phyloP scores from a whole-genome alignment of 2,329 filamentous ascomycete species.

The Trichoderma sp. region DNA sequence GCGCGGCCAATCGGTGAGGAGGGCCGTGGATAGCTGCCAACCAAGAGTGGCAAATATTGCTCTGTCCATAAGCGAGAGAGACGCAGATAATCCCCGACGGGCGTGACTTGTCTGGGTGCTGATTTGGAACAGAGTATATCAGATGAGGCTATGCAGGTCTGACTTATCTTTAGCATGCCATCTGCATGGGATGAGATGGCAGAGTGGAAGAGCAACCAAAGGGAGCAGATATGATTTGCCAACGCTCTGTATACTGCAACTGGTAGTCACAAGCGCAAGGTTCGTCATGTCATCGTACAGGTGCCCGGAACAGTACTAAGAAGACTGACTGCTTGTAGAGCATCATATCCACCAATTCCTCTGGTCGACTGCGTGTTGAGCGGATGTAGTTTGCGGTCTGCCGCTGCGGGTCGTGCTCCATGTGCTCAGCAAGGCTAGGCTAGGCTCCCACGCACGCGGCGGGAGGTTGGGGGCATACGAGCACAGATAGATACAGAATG shows the following conservation, averaged over 20 bases:
- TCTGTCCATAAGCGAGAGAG: constrained; percentile 4
- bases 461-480: background rate
- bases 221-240: background rate
- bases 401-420: constrained; percentile 4
- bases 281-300: background rate
- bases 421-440: constrained; percentile 3
- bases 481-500: background rate
- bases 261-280: background rate
- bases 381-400: constrained; percentile 2
- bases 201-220: background rate
- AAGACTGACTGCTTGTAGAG: background rate
- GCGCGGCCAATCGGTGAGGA: background rate
- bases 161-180: background rate
- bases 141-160: constrained; percentile 4
- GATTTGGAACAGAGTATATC: background rate
- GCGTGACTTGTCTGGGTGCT: background rate
- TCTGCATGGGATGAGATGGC: background rate
- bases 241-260: background rate
- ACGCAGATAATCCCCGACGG: background rate
- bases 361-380: background rate
- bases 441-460: constrained; percentile 1
- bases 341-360: background rate
- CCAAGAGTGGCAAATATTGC: background rate
- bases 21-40: background rate
- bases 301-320: background rate